Conservation (phyloP, 176 grass and related monocot species). For the Saccharum officinarum region DNA sequence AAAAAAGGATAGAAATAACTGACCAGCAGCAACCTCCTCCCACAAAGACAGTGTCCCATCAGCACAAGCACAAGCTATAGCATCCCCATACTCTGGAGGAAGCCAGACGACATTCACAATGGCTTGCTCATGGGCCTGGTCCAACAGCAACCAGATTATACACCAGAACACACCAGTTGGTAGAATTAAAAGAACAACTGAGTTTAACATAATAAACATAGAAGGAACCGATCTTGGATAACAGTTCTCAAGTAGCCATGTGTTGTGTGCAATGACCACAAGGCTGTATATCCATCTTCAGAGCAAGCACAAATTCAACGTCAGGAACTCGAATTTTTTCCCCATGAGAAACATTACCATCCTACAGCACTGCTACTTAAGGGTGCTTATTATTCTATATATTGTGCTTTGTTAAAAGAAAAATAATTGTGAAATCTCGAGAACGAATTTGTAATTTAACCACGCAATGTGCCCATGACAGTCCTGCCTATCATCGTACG, state of each 20-base stretch:
- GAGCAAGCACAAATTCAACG: not conserved
- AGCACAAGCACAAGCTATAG: slow-evolving; percentile 77
- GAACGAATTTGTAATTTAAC: not conserved
- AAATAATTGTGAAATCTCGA: not conserved
- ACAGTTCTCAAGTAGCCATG: not conserved
- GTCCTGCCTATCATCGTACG: not conserved
- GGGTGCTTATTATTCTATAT: not conserved
- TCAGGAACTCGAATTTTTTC: not conserved
- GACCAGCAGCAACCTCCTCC: slow-evolving; percentile 83
- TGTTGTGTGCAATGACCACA: not conserved
- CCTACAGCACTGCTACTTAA: not conserved
- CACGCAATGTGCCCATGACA: not conserved
- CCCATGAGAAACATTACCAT: not conserved
- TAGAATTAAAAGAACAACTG: not conserved
- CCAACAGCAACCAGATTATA: slow-evolving; percentile 19
- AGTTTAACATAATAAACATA: slow-evolving; percentile 7
- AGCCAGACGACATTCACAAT: slow-evolving; percentile 68
- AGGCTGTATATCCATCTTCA: slow-evolving; percentile 4
- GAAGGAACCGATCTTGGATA: slow-evolving; percentile 2
- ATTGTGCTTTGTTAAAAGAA: not conserved
- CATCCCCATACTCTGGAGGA: slow-evolving; percentile 87
- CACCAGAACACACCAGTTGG: not conserved
- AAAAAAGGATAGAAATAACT: slow-evolving; percentile 21
- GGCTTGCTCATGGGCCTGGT: slow-evolving; percentile 63
- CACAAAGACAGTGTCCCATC: slow-evolving; percentile 89